phyloP scores from a whole-genome alignment of 2,329 filamentous ascomycete genomes.

The Cyanodermella asteris region DNA sequence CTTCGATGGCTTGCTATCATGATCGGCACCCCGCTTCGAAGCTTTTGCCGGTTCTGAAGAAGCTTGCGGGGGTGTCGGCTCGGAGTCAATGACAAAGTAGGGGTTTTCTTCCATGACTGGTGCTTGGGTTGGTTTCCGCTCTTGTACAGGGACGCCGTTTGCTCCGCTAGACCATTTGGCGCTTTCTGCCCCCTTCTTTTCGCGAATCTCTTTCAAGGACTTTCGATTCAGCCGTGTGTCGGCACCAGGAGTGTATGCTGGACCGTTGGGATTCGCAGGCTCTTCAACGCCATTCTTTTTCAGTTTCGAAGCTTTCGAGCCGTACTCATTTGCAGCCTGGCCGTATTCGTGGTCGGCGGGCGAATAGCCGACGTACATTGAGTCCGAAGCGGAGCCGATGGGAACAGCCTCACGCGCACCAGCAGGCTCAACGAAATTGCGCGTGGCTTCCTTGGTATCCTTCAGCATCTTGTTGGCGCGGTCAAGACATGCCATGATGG shows the following conservation, averaged over 20 bases:
- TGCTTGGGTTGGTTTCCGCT: no score
- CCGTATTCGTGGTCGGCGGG: slow-evolving; percentile 8
- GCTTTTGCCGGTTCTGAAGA: slow-evolving; percentile 4
- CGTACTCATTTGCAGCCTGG: slow-evolving; percentile 8
- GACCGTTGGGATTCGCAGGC: slow-evolving; percentile 3
- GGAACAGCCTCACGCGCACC: slow-evolving; percentile 9
- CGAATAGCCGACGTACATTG: slow-evolving; percentile 11
- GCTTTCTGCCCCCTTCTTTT: slow-evolving; percentile 1
- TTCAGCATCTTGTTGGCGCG: slow-evolving; percentile 17
- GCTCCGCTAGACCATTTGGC: background rate
- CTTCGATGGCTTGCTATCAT: slow-evolving; percentile 7
- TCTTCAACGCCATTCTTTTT: slow-evolving; percentile 5
- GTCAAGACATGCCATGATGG: slow-evolving; percentile 17
- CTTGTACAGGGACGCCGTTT: background rate
- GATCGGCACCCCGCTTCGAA: slow-evolving; percentile 9
- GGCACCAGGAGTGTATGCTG: slow-evolving; percentile 8
- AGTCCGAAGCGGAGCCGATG: slow-evolving; percentile 8
- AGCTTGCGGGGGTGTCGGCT: slow-evolving; percentile 6
- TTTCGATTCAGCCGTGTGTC: slow-evolving; percentile 5
- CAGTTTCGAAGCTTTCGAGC: slow-evolving; percentile 5
- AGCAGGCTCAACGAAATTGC: slow-evolving; percentile 14
- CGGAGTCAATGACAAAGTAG: slow-evolving; percentile 7
- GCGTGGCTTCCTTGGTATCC: slow-evolving; percentile 15
- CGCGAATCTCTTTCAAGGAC: slow-evolving; percentile 3
- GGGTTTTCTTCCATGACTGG: slow-evolving; percentile 7